Evolutionary conservation across 176 grass and related monocot species (phyloP).

Genomic region (Tillandsia fasciculata): DNA sequence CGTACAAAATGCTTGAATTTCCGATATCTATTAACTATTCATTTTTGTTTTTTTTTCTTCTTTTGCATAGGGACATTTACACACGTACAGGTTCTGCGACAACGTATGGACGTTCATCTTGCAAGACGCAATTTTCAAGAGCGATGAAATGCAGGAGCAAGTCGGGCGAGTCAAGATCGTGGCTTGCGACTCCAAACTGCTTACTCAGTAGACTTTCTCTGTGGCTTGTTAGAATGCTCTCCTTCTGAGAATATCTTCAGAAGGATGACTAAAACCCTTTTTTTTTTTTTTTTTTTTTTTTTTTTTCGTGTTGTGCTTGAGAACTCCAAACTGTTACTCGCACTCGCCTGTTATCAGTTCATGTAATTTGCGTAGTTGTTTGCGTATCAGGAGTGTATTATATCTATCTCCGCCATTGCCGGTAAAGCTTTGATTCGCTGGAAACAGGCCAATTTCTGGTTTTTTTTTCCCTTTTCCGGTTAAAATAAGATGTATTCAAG

Average conservation of each 20-base stretch:
- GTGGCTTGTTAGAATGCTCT: not conserved
- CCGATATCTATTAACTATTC: not conserved
- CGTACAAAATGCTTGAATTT: no score
- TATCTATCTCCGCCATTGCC: no score
- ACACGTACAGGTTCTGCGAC: conserved; percentile 89
- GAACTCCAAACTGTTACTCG: not conserved
- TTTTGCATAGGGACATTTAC: conserved; percentile 65
- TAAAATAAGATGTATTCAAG: no score
- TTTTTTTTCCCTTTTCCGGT: no score
- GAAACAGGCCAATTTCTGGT: no score
- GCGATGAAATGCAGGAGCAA: conserved; percentile 31
- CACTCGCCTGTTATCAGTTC: not conserved
- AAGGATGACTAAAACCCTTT: not conserved
- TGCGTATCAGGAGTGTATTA: not conserved
- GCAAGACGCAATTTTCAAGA: conserved; percentile 49
- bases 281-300: not conserved
- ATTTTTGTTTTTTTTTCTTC: conserved; percentile 8
- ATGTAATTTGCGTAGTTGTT: not conserved
- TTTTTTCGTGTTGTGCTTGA: not conserved
- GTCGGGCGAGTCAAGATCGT: conserved; percentile 71
- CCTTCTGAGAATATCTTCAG: not conserved
- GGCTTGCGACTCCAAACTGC: conserved; percentile 78
- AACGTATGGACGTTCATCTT: conserved; percentile 85
- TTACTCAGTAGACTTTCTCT: conserved; percentile 30
- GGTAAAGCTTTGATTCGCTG: no score